Evolutionary conservation across 2,329 filamentous ascomycete species (phyloP), one percentile per base, ranked within the genome.

Genomic region (Ilyonectria sp.): DNA sequence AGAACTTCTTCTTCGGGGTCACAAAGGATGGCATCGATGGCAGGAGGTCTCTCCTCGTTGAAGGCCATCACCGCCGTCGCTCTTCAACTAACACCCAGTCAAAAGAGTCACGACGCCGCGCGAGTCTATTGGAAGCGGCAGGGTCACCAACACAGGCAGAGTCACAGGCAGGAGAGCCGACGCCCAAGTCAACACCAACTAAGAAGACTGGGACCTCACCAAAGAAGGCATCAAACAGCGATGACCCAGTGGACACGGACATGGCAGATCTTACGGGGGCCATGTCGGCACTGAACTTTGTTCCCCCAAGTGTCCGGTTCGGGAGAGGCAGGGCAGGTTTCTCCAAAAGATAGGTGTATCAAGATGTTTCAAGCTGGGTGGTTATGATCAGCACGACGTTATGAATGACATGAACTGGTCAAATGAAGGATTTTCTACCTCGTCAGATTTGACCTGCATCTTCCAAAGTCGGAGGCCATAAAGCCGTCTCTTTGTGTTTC

Each of bases 21-120:
- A 92, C 97, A 3, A 93, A 94, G 71, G 90, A 94, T 69, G 96
- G 96, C n/a, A 93, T 98, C 68, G 95, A 98, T 76, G 92, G 92
- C 54, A 89, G 93, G 58, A 90, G 86, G 49, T 97, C 94, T 19
- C 90, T 99, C 81, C 84, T 98, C 13, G 85, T 89, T 55, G 87
- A 91, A n/a, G 81, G 83, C 6, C 84, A 86, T 71, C 82, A 83
- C 64, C 83, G 85, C 47, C 80, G 84, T 55, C 84, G 83, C 60
- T 87, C 87, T 3, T 86, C 85, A n/a, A 78, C 80, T 60, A 73
- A 79, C 60, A 75, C 75, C 46, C 71, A 77, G 56, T 74, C 75
- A 47, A 83, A 80, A 61, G 78, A 77, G 50, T 69, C 78, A 35
- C 74, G 75, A 49, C 78, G 79, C 26, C 76, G 76, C 13, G 75